Conservation (phyloP, 306 rosid genomes). For the Dalbergia cochinchinensis region DNA sequence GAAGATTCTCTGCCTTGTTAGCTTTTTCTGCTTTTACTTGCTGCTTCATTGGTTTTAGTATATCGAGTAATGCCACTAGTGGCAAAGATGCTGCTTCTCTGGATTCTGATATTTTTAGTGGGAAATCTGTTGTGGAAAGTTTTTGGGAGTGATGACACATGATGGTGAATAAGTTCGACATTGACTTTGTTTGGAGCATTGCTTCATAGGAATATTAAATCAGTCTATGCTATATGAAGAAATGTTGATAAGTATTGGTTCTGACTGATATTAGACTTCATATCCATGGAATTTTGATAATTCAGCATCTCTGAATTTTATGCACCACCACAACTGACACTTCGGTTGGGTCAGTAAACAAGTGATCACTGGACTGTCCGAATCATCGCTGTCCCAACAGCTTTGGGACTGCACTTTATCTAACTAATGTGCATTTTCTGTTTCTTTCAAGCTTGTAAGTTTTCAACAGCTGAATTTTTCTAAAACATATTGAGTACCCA, state of each 20-base stretch:
- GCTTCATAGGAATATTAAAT: conserved; percentile 16
- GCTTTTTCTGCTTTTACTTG: background rate
- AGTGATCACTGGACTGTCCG: conserved; percentile 24
- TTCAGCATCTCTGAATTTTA: conserved; percentile 1
- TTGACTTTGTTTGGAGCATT: conserved; percentile 23
- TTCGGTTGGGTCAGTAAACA: conserved; percentile 27
- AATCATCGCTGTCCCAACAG: conserved; percentile 11
- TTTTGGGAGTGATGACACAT: conserved; percentile 26
- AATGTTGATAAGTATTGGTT: conserved; percentile 8
- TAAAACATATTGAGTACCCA: background rate
- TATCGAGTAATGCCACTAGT: background rate
- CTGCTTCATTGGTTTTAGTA: background rate
- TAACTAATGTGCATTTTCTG: background rate
- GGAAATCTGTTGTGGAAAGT: conserved; percentile 3
- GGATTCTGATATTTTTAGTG: conserved; percentile 29
- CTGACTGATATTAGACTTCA: background rate
- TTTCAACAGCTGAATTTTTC: conserved; percentile 10
- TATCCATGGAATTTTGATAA: background rate
- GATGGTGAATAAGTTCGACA: conserved; percentile 35
- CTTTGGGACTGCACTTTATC: background rate
- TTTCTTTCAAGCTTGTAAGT: conserved; percentile 21
- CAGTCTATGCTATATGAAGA: background rate
- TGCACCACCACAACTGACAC: conserved; percentile 6
- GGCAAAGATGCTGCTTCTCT: background rate
- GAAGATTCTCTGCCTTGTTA: conserved; percentile 23